Conservation (phyloP, 257 asterid species). For the Paraleonurus japonicus region DNA sequence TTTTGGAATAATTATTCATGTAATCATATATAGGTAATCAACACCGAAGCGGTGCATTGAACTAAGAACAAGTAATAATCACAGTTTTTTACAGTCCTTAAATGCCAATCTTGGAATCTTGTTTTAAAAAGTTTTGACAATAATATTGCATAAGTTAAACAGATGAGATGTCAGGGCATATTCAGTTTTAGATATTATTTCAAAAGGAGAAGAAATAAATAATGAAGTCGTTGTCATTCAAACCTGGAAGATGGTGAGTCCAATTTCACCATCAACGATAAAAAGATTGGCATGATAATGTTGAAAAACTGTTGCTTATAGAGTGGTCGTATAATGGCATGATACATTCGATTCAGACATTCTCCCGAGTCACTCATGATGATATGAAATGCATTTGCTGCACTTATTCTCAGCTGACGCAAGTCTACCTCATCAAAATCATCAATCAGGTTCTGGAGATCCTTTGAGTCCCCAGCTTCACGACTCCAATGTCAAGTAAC, state of each 20-base stretch:
- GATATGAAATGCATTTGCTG: conserved; percentile 86
- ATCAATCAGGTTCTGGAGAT: too few species aligned
- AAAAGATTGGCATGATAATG: conserved; percentile 73
- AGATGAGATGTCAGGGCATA: conserved; percentile 9
- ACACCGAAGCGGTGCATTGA: too few species aligned
- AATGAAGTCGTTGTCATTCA: conserved; percentile 6
- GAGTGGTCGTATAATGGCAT: too few species aligned
- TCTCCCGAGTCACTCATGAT: conserved; percentile 84
- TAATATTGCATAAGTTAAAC: conserved; percentile 3
- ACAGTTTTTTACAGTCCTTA: too few species aligned
- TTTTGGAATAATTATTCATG: too few species aligned
- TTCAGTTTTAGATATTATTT: not conserved
- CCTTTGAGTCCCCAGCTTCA: conserved; percentile 32
- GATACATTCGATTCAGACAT: too few species aligned
- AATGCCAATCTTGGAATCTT: too few species aligned
- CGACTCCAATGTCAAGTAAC: conserved; percentile 46
- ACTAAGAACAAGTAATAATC: too few species aligned
- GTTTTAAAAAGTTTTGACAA: conserved; percentile 17
- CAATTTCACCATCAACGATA: conserved; percentile 49
- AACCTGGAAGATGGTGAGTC: conserved; percentile 57
- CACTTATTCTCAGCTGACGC: conserved; percentile 56
- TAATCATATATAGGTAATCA: too few species aligned
- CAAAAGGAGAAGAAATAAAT: not conserved
- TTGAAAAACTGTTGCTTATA: too few species aligned
- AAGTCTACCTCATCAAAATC: conserved; percentile 45